Base-by-base conservation (phyloP, 768 basidiomycete genomes). In the Candolleomyces eurysporus region DNA sequence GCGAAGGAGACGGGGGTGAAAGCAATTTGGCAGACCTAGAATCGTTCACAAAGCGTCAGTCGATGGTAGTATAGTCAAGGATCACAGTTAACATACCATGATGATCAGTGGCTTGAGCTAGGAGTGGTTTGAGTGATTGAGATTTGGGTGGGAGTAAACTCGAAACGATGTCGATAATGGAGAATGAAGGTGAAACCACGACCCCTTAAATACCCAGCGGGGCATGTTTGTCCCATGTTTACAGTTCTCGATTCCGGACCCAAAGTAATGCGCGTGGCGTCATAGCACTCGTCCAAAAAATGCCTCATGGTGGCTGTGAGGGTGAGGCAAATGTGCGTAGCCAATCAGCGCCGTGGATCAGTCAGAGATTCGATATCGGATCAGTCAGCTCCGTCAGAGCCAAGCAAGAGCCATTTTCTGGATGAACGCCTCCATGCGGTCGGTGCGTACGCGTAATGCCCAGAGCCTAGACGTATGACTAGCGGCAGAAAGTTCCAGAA, bases 311-410 rank as follows among this genome's bases (percentile, higher is more conserved):
- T 55, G 53, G 53, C 53, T 31, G 53, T 55, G 53, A 55, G 32
- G 51, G 26, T 55, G 53, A 55, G 53, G 53, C 53, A 55, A 40
- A 55, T 55, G 53, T 55, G 53, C 53, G 53, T 19, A 31, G 53
- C 53, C 53, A 55, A 55, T 22, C 31, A 55, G 50, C 6, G 50
- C 7, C 50, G 22, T 46, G 16, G 8, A 36, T 36, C 36, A 36
- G 36, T 36, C 36, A 36, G 36, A 36, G 36, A 36, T 36, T 36
- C 6, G 36, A 36, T 36, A 36, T 8, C 5, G 36, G 36, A 36
- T 36, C 36, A 36, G 36, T 36, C 36, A 36, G 36, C 36, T 2
- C 3, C 3, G 26, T 26, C 26, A 26, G 36, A 36, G 36, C 36
- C 36, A 36, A 36, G 36, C 36, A 36, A 36, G 36, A 36, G 36